Percentiles rank a stretch among this genome's conserved stretches.
Evolutionary conservation across 129 eudicot genomes (phyloP).

Genomic region (Gnaphalium uliginosum): DNA sequence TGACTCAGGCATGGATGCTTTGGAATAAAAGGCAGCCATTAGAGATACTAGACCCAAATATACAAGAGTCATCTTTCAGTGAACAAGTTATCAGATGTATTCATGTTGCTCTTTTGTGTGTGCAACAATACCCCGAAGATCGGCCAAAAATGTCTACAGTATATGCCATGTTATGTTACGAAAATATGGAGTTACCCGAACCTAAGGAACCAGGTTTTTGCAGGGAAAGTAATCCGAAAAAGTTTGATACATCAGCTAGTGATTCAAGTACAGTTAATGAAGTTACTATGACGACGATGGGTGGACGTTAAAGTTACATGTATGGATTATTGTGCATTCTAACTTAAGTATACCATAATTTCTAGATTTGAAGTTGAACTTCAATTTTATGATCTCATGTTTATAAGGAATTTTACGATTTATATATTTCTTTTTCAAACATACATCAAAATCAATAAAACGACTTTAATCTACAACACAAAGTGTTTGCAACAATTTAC

Average conservation of each 20-base stretch:
- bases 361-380: background rate
- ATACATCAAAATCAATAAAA: no score
- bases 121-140: slow-evolving; percentile 45
- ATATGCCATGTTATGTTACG: slow-evolving; percentile 38
- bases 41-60: slow-evolving; percentile 38
- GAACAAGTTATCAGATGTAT: slow-evolving; percentile 42
- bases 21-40: slow-evolving; percentile 42
- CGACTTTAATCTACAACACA: no score
- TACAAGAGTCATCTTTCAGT: slow-evolving; percentile 30
- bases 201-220: slow-evolving; percentile 51
- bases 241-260: slow-evolving; percentile 29
- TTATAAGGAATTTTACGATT: no score
- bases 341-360: slow-evolving; percentile 18
- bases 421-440: no score
- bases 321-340: background rate
- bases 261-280: slow-evolving; percentile 33
- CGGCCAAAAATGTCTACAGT: slow-evolving; percentile 54
- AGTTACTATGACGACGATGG: slow-evolving; percentile 40
- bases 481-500: no score
- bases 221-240: slow-evolving; percentile 27
- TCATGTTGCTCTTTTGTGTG: slow-evolving; percentile 57
- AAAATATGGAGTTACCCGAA: slow-evolving; percentile 37
- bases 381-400: background rate
- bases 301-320: slow-evolving; percentile 21
- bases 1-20: slow-evolving; percentile 50